Evolutionary conservation across 1,284 basidiomycete genomes (phyloP).

Genomic region (Pseudozyma flocculosa): DNA sequence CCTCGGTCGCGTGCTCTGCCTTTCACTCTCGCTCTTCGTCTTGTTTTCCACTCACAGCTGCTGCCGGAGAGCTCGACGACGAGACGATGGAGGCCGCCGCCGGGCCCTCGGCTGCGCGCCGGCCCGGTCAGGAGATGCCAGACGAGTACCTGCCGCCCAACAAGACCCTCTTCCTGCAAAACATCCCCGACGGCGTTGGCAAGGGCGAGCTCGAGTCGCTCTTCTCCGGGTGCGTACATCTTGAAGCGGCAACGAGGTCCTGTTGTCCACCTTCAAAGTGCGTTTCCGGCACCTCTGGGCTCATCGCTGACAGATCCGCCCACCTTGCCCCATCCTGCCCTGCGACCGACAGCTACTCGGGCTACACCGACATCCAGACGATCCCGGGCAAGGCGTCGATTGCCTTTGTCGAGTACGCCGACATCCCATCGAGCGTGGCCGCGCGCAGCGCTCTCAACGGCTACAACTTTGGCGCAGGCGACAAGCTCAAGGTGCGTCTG

Average conservation of each 20-base stretch:
- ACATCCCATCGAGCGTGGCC: constrained; percentile 40
- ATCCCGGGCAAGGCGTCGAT: constrained; percentile 54
- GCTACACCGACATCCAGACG: constrained; percentile 49
- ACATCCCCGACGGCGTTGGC: constrained; percentile 41
- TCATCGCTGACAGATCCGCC: too few relatives aligned
- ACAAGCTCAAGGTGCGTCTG: constrained; percentile 50
- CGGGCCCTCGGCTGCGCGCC: constrained; percentile 9
- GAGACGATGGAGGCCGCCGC: constrained; percentile 7
- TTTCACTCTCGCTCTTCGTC: too few relatives aligned
- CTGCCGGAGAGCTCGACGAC: constrained; percentile 32
- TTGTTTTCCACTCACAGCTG: too few relatives aligned
- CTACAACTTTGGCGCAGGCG: constrained; percentile 45
- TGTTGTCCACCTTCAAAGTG: too few relatives aligned
- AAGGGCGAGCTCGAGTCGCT: constrained; percentile 45
- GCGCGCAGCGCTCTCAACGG: constrained; percentile 55
- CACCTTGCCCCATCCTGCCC: too few relatives aligned
- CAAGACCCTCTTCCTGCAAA: constrained; percentile 95
- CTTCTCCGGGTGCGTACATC: constrained; percentile 39
- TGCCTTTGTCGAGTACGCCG: constrained; percentile 54
- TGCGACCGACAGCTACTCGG: constrained; percentile 38
- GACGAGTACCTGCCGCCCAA: constrained; percentile 99
- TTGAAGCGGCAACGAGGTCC: neutral
- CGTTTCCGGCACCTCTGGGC: too few relatives aligned
- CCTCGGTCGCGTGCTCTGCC: too few relatives aligned
- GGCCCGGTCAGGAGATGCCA: constrained; percentile 66